Base-by-base conservation (phyloP, 768 basidiomycete genomes). In the Amanita pseudoporphyria region DNA sequence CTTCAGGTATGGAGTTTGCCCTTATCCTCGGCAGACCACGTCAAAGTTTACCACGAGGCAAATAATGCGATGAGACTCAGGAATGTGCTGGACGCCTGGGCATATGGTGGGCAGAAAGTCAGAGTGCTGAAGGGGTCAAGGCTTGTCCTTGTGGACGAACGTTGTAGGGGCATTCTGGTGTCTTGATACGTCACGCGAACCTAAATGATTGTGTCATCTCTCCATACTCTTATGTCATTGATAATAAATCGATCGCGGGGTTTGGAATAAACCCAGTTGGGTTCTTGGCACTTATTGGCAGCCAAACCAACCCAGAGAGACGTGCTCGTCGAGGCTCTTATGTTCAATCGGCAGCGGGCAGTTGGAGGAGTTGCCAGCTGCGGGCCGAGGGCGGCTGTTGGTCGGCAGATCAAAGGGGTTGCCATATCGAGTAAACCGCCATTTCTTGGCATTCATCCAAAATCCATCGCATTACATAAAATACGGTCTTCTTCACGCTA, bases 31-130 rank as follows among this genome's bases (percentile, higher is more conserved):
- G 57, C 66, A 38, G 79, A 82, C 56, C 67, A 76, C 55, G 73
- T 82, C 65, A 80, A 78, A 59, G 61, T 82, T 30, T 80, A 79
- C 59, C 79, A 81, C 56, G 78, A 81, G 53, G 68, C 71, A 26
- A 53, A 59, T 32, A 65, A 69, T 54, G 68, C 76, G 6, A 69
- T 79, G 60, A 61, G 64, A 52, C 59, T 82, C 12, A 69, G 81
- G 39, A 71, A 66, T 49, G 54, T 77, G 28, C 60, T 82, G 39
- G 73, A 80, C 57, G 66, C 70, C 12, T 82, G 80, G 72, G 57
- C 57, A 19, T 76, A 70, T 56, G 19, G 31, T 24, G 41, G 32
- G 35, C 14, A 30, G 42, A 74, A 76, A 56, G 64, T 73, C 52
- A 68, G 76, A 51, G 50, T 75, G 18, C 59, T 81, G 46, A 71